Conservation (phyloP, 257 asterid species). For the Schizonepeta tenuifolia region DNA sequence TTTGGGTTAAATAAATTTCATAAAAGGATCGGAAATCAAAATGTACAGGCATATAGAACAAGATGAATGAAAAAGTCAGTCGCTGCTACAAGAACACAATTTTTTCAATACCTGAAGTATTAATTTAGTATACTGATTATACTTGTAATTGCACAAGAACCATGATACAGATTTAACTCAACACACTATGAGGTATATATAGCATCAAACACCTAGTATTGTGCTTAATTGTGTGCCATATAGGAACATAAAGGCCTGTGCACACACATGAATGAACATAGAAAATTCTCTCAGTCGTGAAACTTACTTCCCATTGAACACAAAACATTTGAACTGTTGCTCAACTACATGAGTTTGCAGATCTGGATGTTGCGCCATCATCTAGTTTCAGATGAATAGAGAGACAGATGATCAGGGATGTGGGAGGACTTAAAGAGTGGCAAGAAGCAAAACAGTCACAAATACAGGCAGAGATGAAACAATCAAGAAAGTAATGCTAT, state of each 20-base stretch:
- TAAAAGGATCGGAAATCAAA: neutral
- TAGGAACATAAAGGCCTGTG: neutral
- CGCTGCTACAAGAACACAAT: neutral
- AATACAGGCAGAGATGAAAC: conserved; percentile 19
- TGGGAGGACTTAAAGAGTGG: neutral
- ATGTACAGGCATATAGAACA: neutral
- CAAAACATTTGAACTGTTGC: conserved; percentile 68
- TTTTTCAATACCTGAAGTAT: neutral
- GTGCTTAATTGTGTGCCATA: neutral
- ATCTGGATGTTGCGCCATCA: conserved; percentile 66
- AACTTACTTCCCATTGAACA: conserved; percentile 69
- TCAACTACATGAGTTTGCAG: conserved; percentile 57
- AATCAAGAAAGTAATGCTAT: conserved; percentile 22
- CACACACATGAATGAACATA: conserved; percentile 15
- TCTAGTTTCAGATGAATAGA: conserved; percentile 42
- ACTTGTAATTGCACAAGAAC: neutral
- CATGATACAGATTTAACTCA: neutral
- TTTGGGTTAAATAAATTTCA: conserved; percentile 10
- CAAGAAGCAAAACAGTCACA: conserved; percentile 15
- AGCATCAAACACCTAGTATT: conserved; percentile 12
- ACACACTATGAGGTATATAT: neutral
- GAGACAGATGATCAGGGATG: conserved; percentile 21
- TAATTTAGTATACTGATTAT: neutral
- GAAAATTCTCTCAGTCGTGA: neutral
- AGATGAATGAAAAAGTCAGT: neutral